Evolutionary conservation across 495 filamentous ascomycete species (phyloP).

Genomic region (Massariosphaeria phaeospora): DNA sequence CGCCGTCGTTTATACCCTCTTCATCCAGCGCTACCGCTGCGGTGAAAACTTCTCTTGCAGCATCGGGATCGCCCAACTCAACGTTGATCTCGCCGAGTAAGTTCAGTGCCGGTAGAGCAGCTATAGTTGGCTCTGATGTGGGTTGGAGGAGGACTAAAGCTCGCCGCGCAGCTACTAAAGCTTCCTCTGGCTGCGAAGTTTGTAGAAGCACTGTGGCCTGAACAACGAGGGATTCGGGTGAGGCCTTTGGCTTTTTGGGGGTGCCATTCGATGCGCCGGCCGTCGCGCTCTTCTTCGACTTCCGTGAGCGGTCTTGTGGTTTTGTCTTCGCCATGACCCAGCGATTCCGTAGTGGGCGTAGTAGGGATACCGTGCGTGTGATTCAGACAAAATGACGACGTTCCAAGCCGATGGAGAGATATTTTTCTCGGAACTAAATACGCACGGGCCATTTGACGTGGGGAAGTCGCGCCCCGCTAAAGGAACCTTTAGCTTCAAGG

Average conservation of each 20-base stretch:
- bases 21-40: slow-evolving; percentile 68
- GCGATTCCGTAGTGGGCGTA: no score
- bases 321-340: slow-evolving; percentile 43
- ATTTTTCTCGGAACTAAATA: not conserved
- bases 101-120: slow-evolving; percentile 61
- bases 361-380: not conserved
- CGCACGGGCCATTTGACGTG: not conserved
- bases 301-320: slow-evolving; percentile 22
- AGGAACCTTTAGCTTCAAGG: not conserved
- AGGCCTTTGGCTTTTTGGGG: slow-evolving; percentile 26
- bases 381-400: not conserved
- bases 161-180: slow-evolving; percentile 59
- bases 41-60: slow-evolving; percentile 63
- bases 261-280: slow-evolving; percentile 19
- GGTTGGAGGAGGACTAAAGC: slow-evolving; percentile 52
- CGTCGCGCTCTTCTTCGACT: slow-evolving; percentile 27
- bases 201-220: slow-evolving; percentile 66
- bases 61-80: slow-evolving; percentile 73
- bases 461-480: slow-evolving; percentile 11
- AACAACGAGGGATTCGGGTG: slow-evolving; percentile 51
- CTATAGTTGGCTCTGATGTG: slow-evolving; percentile 41
- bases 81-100: slow-evolving; percentile 79
- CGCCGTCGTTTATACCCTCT: slow-evolving; percentile 66
- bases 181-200: slow-evolving; percentile 63
- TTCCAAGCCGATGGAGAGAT: not conserved